Base-by-base conservation (phyloP, 768 basidiomycete species). In the Termitomyces sp. region DNA sequence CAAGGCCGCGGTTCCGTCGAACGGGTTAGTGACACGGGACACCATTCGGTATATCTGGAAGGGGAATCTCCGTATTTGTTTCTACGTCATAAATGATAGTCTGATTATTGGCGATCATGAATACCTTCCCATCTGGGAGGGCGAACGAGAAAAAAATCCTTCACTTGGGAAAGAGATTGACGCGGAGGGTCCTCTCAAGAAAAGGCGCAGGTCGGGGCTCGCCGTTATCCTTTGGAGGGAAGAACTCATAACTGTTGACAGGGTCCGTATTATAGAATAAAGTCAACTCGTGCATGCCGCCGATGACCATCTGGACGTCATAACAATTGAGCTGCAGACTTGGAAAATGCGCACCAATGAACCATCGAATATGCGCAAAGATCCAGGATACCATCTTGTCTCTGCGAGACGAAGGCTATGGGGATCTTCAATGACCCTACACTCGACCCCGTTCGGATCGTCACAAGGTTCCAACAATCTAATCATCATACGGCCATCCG, bases 211-310 rank as follows among this genome's bases (percentile, higher is more conserved):
- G 41, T 19, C 54, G 40, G 12, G 54, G 54, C 19, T 49, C 5
- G 50, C 72, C 71, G 19, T 69, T 65, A 50, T 74, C 73, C 52
- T 76, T 76, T 2, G 55, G 43, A 38, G 55, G 55, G 17, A 56
- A 56, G 22, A 51, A 76, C 54, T 74, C 74, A 51, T 71, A 69
- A 0, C 82, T 84, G 65, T 84, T 84, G 49, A 80, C 77, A 4
- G 83, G 82, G 50, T 72, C 75, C 28, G 78, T 82, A 62, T 87
- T 58, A 43, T 58, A 58, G 49, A 58, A 58, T 12, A 11, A 11
- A 21, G 53, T 58, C n/a, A 85, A 65, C 26, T 68, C 63, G 37
- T 68, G 66, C 11, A 68, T 54, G 24, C 56, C 59, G 4, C 53
- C 55, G 37, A 52, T 52, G 26, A 60, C 57, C 63, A 69, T 68